Evolutionary conservation across 2,329 filamentous ascomycete genomes (phyloP).

Genomic region (Aaosphaeria arxii): DNA sequence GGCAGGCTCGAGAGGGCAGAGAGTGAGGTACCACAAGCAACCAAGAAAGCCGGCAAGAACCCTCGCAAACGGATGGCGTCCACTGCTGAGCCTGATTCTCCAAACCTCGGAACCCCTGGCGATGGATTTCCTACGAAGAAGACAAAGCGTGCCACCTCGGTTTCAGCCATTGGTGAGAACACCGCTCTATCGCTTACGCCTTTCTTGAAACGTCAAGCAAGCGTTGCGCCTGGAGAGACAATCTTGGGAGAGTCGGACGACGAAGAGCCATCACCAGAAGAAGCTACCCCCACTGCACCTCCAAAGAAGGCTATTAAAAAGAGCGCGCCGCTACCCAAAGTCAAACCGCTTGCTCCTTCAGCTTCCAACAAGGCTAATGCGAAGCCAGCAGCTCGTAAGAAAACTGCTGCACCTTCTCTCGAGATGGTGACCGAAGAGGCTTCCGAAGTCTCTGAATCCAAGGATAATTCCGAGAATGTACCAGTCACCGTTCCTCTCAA

Average conservation of each 20-base stretch:
- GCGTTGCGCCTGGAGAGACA: constrained; percentile 48
- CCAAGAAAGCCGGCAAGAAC: constrained; percentile 39
- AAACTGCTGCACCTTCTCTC: constrained; percentile 34
- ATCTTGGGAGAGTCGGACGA: constrained; percentile 34
- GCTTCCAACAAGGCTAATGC: constrained; percentile 45
- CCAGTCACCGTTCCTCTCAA: constrained; percentile 32
- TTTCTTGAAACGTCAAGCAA: constrained; percentile 76
- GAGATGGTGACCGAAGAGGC: constrained; percentile 45
- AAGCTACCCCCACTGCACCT: constrained; percentile 25
- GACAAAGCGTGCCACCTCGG: constrained; percentile 48
- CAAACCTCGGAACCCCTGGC: constrained; percentile 48
- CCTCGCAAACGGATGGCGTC: constrained; percentile 41
- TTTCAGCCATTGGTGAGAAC: constrained; percentile 71
- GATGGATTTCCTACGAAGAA: constrained; percentile 47
- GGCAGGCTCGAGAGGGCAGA: constrained; percentile 47
- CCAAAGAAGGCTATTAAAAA: constrained; percentile 28
- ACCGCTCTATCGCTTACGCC: constrained; percentile 93
- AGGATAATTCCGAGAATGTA: constrained; percentile 39
- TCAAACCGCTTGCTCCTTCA: constrained; percentile 43
- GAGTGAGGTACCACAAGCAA: constrained; percentile 22
- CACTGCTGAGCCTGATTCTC: constrained; percentile 46
- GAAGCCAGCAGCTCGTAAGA: constrained; percentile 39
- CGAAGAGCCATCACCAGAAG: constrained; percentile 18
- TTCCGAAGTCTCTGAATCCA: constrained; percentile 34
- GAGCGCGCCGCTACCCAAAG: constrained; percentile 24